Base-by-base conservation (phyloP, 73 alveolate genomes). In the Symbiodinium natans region DNA sequence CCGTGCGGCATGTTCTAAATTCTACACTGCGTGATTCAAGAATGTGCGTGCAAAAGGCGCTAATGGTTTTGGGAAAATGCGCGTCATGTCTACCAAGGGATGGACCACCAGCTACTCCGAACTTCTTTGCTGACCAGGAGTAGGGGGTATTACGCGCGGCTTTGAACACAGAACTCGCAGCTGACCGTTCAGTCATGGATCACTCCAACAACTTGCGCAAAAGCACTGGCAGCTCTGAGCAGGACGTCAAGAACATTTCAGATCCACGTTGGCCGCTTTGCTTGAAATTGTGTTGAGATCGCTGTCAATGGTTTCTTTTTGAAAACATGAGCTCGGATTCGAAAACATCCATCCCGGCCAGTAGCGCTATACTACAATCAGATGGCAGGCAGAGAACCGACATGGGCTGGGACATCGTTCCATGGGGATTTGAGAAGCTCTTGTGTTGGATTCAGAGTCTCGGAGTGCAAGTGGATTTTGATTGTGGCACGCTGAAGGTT, bases 341-440 rank as follows among this genome's bases (percentile, higher is more conserved):
- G n/a, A n/a, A n/a, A n/a, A n/a, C n/a, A n/a, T n/a, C n/a, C n/a
- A n/a, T n/a, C n/a, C n/a, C n/a, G n/a, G n/a, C n/a, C n/a, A n/a
- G n/a, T n/a, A n/a, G n/a, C n/a, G n/a, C n/a, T n/a, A n/a, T n/a
- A n/a, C n/a, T n/a, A n/a, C n/a, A n/a, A n/a, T n/a, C 15, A 9
- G 27, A 63, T n/a, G 13, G 38, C 75, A 52, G 89, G 99, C 94
- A 59, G 9, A 93, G 99, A 7, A 86, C 99, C 21, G 99, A 99
- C 82, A 95, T 59, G 94, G 98, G 98, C 88, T 92, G 98, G 98
- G 92, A 74, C 83, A 83, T 99, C 33, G 99, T 95, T 42, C 99
- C 99, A 5, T 87, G 95, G 96, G 99, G 99, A 93, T 95, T 99
- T 42, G 92, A 99, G 92, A 46, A 39, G 52, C 82, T 95, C 27